Percentiles rank a stretch among this genome's conserved stretches.
Evolutionary conservation across 106 monocot species (phyloP).

Genomic region (Dendrobium catenatum): DNA sequence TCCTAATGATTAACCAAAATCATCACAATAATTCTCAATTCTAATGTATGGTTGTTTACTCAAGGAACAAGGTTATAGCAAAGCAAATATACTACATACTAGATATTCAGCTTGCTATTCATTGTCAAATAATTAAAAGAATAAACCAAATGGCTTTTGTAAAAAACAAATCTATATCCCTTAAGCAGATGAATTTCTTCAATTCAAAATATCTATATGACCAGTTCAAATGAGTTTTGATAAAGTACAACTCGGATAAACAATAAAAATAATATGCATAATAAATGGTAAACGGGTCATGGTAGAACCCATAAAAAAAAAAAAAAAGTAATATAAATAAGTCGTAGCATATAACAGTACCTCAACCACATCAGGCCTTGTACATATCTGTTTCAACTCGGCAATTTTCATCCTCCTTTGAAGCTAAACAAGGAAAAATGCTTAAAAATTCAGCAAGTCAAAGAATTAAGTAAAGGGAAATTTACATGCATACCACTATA

Average conservation of each 20-base stretch:
- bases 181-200: not conserved
- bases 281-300: not conserved
- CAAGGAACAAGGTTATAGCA: not conserved
- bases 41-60: not conserved
- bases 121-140: not conserved
- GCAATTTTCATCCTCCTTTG: constrained; percentile 99
- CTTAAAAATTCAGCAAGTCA: not conserved
- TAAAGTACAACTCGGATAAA: not conserved
- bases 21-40: not conserved
- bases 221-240: not conserved
- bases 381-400: constrained; percentile 85
- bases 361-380: constrained; percentile 98
- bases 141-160: not conserved
- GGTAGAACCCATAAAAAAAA: not conserved
- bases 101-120: constrained; percentile 1
- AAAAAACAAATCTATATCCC: not conserved
- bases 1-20: not conserved
- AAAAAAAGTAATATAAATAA: not conserved
- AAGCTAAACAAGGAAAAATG: constrained; percentile 34
- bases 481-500: too few species aligned
- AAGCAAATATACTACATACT: not conserved
- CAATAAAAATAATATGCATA: not conserved
- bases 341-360: constrained; percentile 22
- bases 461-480: not conserved
- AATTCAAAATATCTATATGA: not conserved